phyloP scores from a whole-genome alignment of 2,329 filamentous ascomycete genomes.

The Exutisphaerella laricina region DNA sequence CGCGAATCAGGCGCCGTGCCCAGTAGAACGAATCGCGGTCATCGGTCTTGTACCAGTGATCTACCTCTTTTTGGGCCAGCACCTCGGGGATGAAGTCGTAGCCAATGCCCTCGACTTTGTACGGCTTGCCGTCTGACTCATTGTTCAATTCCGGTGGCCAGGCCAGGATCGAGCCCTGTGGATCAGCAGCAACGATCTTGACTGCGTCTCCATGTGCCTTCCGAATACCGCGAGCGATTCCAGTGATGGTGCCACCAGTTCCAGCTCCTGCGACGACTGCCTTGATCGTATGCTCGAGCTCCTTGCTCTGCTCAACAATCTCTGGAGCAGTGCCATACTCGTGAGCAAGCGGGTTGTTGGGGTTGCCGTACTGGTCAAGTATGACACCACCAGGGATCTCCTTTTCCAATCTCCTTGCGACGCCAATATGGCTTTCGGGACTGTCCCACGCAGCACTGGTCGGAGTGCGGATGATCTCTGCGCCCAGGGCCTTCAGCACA shows the following conservation, averaged over 20 bases:
- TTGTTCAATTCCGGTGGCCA: conserved; percentile 74
- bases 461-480: conserved; percentile 95
- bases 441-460: conserved; percentile 92
- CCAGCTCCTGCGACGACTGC: conserved; percentile 87
- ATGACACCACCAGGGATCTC: conserved; percentile 97
- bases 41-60: conserved; percentile 98
- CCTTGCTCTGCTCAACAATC: conserved; percentile 80
- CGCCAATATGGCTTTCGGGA: conserved; percentile 94
- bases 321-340: conserved; percentile 93
- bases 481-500: conserved; percentile 85
- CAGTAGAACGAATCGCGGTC: conserved; percentile 87
- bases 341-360: conserved; percentile 87
- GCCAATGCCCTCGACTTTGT: conserved; percentile 98
- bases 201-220: conserved; percentile 75
- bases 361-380: conserved; percentile 90
- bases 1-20: conserved; percentile 82
- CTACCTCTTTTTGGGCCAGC: conserved; percentile 69
- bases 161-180: conserved; percentile 84
- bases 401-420: conserved; percentile 82
- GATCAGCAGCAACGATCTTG: conserved; percentile 89
- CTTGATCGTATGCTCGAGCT: conserved; percentile 60
- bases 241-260: conserved; percentile 92
- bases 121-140: conserved; percentile 71
- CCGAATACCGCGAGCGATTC: conserved; percentile 73
- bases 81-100: conserved; percentile 99